phyloP scores from a whole-genome alignment of 2,329 filamentous ascomycete genomes.

The Trichoderma arundinaceum region DNA sequence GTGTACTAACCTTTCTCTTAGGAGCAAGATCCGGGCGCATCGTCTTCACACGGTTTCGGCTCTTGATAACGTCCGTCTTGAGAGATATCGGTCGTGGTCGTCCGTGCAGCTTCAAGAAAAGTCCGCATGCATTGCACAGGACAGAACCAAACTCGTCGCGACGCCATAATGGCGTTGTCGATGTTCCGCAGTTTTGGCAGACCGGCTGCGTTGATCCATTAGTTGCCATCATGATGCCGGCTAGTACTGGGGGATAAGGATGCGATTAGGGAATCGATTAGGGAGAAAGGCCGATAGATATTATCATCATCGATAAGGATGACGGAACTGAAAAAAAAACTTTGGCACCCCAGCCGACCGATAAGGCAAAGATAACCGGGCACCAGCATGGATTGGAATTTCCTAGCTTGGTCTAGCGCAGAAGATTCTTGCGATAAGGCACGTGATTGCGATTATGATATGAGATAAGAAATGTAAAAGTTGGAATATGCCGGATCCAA shows the following conservation, averaged over 20 bases:
- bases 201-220: conserved; percentile 80
- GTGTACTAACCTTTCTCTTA: conserved; percentile 75
- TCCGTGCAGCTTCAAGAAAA: conserved; percentile 96
- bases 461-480: conserved; percentile 33
- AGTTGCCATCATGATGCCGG: conserved; percentile 57
- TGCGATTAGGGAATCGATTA: conserved; percentile 36
- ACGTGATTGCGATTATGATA: conserved; percentile 31
- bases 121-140: conserved; percentile 96
- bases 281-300: conserved; percentile 42
- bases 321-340: conserved; percentile 45
- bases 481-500: conserved; percentile 27
- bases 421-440: conserved; percentile 33
- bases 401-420: conserved; percentile 35
- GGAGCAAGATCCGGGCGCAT: conserved; percentile 76
- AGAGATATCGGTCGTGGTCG: conserved; percentile 91
- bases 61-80: conserved; percentile 99
- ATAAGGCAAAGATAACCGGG: conserved; percentile 46
- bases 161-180: conserved; percentile 95
- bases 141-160: conserved; percentile 95
- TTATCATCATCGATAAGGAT: conserved; percentile 49
- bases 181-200: conserved; percentile 95
- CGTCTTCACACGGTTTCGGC: conserved; percentile 96
- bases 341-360: conserved; percentile 42
- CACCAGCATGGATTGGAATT: conserved; percentile 25
- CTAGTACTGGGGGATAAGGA: conserved; percentile 42